Percentiles rank a stretch among this genome's conserved stretches.
Conservation (phyloP, 805 yeast genomes). For the Ogataea chonburiensis region DNA sequence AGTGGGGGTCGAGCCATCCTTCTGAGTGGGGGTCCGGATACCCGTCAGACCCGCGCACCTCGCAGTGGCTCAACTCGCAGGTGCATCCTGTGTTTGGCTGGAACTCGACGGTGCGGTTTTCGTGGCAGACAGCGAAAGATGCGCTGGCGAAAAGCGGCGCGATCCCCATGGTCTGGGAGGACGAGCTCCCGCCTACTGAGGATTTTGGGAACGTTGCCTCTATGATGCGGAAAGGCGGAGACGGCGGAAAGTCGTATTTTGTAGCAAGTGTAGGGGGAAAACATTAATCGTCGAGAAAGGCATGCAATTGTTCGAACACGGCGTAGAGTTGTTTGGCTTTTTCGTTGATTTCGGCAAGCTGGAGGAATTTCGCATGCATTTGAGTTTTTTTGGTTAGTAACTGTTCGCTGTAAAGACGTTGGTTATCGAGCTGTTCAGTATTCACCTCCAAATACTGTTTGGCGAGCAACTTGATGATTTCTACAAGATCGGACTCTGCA, state of each 20-base stretch:
- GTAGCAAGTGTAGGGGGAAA: slow-evolving; percentile 9
- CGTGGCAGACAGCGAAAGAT: slow-evolving; percentile 93
- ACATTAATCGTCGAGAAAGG: slow-evolving; percentile 9
- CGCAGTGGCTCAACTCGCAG: slow-evolving; percentile 62
- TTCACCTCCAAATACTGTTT: slow-evolving; percentile 12
- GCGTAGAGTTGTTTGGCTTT: slow-evolving; percentile 19
- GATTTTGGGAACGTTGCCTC: slow-evolving; percentile 25
- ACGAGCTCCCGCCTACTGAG: slow-evolving; percentile 39
- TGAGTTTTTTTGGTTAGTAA: slow-evolving; percentile 14
- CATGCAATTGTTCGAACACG: slow-evolving; percentile 14
- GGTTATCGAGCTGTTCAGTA: slow-evolving; percentile 17
- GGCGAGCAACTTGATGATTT: slow-evolving; percentile 17
- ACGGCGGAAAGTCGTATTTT: slow-evolving; percentile 23
- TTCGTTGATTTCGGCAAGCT: slow-evolving; percentile 21
- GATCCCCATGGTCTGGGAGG: slow-evolving; percentile 61
- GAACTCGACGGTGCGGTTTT: slow-evolving; percentile 70
- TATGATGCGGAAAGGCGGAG: slow-evolving; percentile 12
- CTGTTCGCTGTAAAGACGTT: slow-evolving; percentile 11
- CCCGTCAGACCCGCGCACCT: slow-evolving; percentile 89
- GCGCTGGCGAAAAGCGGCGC: slow-evolving; percentile 55
- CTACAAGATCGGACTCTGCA: slow-evolving; percentile 20
- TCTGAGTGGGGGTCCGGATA: slow-evolving; percentile 89
- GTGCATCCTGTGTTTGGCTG: slow-evolving; percentile 84
- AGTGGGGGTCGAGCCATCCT: slow-evolving; percentile 92
- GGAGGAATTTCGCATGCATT: slow-evolving; percentile 20